These are phyloP conservation scores for Apiotrichum akiyoshidainum DNA, from an alignment of 1,284 basidiomycete genomes.

Conservation along the genomic window DNA sequence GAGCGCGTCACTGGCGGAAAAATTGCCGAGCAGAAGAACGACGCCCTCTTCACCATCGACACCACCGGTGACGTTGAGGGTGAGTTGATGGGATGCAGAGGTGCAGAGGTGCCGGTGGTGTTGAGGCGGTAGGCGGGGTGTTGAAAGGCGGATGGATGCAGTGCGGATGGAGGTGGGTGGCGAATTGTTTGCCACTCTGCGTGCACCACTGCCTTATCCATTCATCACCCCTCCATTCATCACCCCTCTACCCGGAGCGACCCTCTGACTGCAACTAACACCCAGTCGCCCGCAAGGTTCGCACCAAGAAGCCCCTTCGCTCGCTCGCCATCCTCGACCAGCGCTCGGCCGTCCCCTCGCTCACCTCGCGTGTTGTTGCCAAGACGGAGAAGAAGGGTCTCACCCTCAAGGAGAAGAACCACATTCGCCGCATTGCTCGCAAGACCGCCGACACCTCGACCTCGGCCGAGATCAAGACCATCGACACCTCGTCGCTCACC, in stretches of 20 bases:
- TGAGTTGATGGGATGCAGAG: constrained; percentile 44
- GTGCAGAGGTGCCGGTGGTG: background rate
- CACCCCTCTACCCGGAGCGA: background rate
- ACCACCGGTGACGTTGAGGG: constrained; percentile 71
- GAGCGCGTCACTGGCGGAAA: constrained; percentile 67
- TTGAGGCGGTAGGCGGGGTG: background rate
- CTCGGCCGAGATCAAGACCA: constrained; percentile 10
- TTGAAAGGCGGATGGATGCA: background rate
- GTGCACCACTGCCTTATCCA: too few species aligned
- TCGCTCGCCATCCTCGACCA: constrained; percentile 77
- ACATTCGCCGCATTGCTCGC: constrained; percentile 70
- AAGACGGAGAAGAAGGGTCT: constrained; percentile 45
- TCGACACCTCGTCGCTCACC: constrained; percentile 14
- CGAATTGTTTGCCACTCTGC: background rate
- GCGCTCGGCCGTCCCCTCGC: constrained; percentile 79
- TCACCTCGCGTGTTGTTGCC: constrained; percentile 57
- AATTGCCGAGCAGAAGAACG: constrained; percentile 53
- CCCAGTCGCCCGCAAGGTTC: constrained; percentile 37
- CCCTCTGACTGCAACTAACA: background rate
- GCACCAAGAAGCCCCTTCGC: constrained; percentile 58
- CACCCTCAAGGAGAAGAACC: constrained; percentile 66
- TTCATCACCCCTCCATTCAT: too few species aligned
- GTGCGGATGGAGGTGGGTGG: background rate
- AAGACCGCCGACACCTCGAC: constrained; percentile 58
- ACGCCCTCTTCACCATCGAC: constrained; percentile 75